Percentiles rank a stretch among this genome's conserved stretches.
phyloP scores from a whole-genome alignment of 345 rosid species.

The Linum usitatissimum region DNA sequence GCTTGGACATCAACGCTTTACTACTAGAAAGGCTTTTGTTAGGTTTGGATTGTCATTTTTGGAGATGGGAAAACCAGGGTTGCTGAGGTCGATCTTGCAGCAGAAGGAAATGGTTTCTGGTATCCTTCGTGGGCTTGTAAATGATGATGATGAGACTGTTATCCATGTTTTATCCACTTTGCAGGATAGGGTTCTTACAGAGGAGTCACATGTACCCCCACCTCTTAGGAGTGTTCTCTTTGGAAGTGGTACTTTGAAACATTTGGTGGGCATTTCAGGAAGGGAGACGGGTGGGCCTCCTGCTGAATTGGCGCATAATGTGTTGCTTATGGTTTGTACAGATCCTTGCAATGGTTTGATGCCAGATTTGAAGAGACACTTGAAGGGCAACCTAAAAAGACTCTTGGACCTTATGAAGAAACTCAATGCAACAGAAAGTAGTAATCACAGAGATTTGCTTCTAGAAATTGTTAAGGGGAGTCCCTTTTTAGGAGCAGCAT shows the following conservation, averaged over 20 bases:
- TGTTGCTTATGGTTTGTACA: constrained; percentile 62
- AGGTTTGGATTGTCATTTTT: constrained; percentile 78
- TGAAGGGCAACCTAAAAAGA: constrained; percentile 66
- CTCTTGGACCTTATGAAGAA: constrained; percentile 73
- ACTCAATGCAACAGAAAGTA: constrained; percentile 56
- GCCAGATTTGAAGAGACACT: constrained; percentile 54
- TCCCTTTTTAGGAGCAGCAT: constrained; percentile 60
- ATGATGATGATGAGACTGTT: constrained; percentile 59
- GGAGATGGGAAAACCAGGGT: constrained; percentile 70
- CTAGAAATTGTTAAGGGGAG: constrained; percentile 59
- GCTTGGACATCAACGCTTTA: constrained; percentile 40
- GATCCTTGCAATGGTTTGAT: constrained; percentile 84
- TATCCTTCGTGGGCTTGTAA: constrained; percentile 59
- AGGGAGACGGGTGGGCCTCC: constrained; percentile 42
- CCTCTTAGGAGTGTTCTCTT: constrained; percentile 82
- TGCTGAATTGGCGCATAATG: constrained; percentile 54
- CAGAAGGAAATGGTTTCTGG: constrained; percentile 75
- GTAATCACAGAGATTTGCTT: constrained; percentile 70
- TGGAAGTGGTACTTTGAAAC: constrained; percentile 68
- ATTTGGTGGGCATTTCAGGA: constrained; percentile 53
- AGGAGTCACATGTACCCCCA: constrained; percentile 68
- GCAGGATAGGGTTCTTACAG: constrained; percentile 47
- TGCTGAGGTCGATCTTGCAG: constrained; percentile 67
- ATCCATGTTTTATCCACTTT: constrained; percentile 51
- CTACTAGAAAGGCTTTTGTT: constrained; percentile 59